Evolutionary conservation across 2,329 filamentous ascomycete genomes (phyloP), one percentile per base, ranked within the genome.

Genomic region (Cladosporium cucumerinum): DNA sequence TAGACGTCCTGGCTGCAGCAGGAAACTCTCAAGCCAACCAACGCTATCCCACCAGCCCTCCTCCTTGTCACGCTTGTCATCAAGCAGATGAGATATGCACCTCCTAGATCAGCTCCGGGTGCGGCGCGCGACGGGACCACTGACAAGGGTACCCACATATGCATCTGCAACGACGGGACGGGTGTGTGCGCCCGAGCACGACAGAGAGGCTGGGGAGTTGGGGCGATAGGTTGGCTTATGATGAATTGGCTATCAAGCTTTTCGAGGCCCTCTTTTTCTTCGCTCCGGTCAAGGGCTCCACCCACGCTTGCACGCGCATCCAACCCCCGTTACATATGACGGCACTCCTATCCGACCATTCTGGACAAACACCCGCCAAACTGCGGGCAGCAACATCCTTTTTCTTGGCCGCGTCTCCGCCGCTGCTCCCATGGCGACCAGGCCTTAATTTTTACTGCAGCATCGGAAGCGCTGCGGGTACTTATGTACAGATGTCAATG

Each of bases 1-100:
- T n/a, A 32, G 51, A 30, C 51, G 26, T n/a, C 51, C 18, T 54
- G 51, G 6, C 25, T 54, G 51, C 51, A 54, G 51, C 26, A n/a
- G 18, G 26, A 54, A 54, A 54, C 51, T n/a, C 51, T 25, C 21
- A 58, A 39, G 55, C 55, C 55, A 39, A 23, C 39, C 30, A 36
- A 46, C 26, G 58, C 58, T 28, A 61, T 18, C 23, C 43, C n/a
- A 28, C 43, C 58, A 61, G 26, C 51, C 51, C 28, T 54, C 43
- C 58, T 51, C 46, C 58, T 36, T 61, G 58, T 52, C 58, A 51
- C 58, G 58, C 58, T 61, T 61, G 58, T 61, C 58, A 61, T 61
- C 46, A 28, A 51, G 46, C 58, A 61, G 58, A 61, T 51, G 43
- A 49, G 58, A 61, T 61, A 51, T 52, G 46, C 58, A 39, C 26